These are phyloP conservation scores for Lumnitzera littorea DNA, from an alignment of 345 rosid genomes.

Conservation along the genomic window DNA sequence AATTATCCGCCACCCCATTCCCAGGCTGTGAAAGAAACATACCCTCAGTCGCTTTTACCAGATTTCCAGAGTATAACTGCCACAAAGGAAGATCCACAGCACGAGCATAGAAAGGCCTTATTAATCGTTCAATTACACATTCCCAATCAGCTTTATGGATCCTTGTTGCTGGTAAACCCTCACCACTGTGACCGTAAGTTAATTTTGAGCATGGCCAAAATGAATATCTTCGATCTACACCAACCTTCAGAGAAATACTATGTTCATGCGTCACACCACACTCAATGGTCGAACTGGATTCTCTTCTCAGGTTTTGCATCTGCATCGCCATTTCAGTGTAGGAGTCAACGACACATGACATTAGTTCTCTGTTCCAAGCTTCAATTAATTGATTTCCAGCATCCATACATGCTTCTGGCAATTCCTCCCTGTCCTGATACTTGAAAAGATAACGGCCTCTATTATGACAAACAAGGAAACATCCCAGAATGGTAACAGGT, in stretches of 20 bases:
- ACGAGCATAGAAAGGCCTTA: conserved; percentile 80
- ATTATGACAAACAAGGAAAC: conserved; percentile 78
- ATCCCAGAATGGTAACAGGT: conserved; percentile 78
- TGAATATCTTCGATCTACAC: conserved; percentile 65
- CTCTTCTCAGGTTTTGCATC: conserved; percentile 73
- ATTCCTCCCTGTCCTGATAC: conserved; percentile 38
- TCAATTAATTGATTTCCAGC: conserved; percentile 74
- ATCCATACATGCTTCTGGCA: conserved; percentile 35
- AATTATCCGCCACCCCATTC: conserved; percentile 57
- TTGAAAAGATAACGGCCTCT: conserved; percentile 82
- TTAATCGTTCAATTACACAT: conserved; percentile 66
- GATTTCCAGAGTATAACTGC: conserved; percentile 87
- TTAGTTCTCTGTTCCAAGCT: conserved; percentile 87
- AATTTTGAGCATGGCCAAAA: conserved; percentile 79
- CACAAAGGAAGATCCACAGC: conserved; percentile 84
- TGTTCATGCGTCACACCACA: conserved; percentile 37
- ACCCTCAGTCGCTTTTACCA: conserved; percentile 89
- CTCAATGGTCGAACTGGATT: conserved; percentile 56
- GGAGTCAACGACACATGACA: conserved; percentile 86
- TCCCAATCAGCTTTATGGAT: conserved; percentile 56
- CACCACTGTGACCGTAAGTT: conserved; percentile 23
- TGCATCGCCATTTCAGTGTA: conserved; percentile 82
- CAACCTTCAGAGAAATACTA: conserved; percentile 52
- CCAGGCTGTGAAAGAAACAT: conserved; percentile 97
- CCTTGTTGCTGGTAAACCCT: conserved; percentile 23